A percentile compares a stretch with the other conserved stretches of the same genome.
These are phyloP conservation scores for Claviceps digitariae DNA, from an alignment of 2,329 filamentous ascomycete species.

Conservation along the genomic window DNA sequence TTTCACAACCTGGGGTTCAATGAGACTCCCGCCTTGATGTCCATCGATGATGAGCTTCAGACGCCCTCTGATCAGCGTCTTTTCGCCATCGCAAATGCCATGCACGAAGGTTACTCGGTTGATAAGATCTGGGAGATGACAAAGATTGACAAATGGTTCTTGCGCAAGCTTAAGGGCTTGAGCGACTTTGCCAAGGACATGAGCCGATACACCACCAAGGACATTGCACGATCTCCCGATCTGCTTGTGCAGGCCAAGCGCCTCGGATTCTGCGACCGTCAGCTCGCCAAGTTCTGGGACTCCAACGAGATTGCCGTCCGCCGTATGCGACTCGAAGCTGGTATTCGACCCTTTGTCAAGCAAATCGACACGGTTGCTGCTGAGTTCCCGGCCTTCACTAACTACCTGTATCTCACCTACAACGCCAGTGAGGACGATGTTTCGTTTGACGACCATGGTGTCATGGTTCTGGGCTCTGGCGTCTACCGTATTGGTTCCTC, in stretches of 20 bases:
- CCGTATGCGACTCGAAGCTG: conserved; percentile 68
- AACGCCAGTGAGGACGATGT: conserved; percentile 82
- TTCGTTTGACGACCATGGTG: conserved; percentile 71
- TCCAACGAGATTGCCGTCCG: conserved; percentile 89
- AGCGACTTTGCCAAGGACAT: conserved; percentile 79
- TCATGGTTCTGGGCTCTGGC: conserved; percentile 93
- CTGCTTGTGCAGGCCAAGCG: conserved; percentile 78
- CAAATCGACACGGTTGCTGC: conserved; percentile 98
- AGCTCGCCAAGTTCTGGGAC: conserved; percentile 86
- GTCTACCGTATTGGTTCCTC: conserved; percentile 96
- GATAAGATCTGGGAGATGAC: conserved; percentile 98
- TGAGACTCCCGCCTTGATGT: conserved; percentile 84
- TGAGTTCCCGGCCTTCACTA: conserved; percentile 87
- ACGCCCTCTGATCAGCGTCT: conserved; percentile 95
- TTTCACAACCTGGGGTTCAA: conserved; percentile 93
- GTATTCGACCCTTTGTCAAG: conserved; percentile 83
- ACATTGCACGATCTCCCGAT: conserved; percentile 48
- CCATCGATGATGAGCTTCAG: conserved; percentile 88
- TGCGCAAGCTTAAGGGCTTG: conserved; percentile 79
- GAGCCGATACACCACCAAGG: conserved; percentile 48
- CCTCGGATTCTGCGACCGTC: conserved; percentile 85
- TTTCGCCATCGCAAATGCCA: conserved; percentile 95
- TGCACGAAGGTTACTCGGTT: conserved; percentile 85
- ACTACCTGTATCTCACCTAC: conserved; percentile 95
- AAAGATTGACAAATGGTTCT: conserved; percentile 98